phyloP scores from a whole-genome alignment of 257 asterid species.

The Solanum acaule region DNA sequence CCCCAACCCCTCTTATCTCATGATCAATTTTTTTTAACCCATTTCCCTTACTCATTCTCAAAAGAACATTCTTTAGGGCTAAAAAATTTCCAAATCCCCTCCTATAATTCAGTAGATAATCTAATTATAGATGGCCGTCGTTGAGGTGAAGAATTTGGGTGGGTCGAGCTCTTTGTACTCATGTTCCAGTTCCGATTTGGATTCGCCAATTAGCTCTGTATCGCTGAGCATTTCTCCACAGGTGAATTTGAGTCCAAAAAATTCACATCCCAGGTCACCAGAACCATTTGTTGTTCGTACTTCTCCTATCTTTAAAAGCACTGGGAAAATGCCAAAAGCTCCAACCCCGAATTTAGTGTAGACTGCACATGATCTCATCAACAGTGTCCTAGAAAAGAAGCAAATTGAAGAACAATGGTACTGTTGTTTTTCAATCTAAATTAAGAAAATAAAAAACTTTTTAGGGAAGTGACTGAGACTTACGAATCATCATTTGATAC shows the following conservation, averaged over 20 bases:
- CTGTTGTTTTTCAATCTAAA: background rate
- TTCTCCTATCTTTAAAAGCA: conserved; percentile 34
- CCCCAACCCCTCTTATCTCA: too few relatives aligned
- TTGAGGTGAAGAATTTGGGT: conserved; percentile 34
- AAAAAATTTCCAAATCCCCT: too few relatives aligned
- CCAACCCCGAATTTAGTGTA: conserved; percentile 62
- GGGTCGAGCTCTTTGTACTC: conserved; percentile 26
- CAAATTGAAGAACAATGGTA: conserved; percentile 5
- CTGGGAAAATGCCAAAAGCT: conserved; percentile 77
- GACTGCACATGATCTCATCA: conserved; percentile 74
- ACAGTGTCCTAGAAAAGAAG: conserved; percentile 40
- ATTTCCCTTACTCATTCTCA: too few relatives aligned
- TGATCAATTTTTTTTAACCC: too few relatives aligned
- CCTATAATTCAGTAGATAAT: too few relatives aligned
- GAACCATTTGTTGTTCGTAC: conserved; percentile 63
- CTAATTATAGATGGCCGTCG: conserved; percentile 8
- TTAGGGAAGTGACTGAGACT: conserved; percentile 17
- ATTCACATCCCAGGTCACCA: conserved; percentile 50
- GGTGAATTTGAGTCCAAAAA: conserved; percentile 46
- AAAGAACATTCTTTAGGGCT: too few relatives aligned
- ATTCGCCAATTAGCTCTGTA: conserved; percentile 65
- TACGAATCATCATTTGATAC: conserved; percentile 83
- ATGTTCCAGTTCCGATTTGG: conserved; percentile 59
- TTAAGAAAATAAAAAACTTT: background rate
- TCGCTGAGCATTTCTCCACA: conserved; percentile 71